A percentile compares a stretch with the other conserved stretches of the same genome.
Conservation (phyloP, 83 land plant genomes). For the Thuja plicata region DNA sequence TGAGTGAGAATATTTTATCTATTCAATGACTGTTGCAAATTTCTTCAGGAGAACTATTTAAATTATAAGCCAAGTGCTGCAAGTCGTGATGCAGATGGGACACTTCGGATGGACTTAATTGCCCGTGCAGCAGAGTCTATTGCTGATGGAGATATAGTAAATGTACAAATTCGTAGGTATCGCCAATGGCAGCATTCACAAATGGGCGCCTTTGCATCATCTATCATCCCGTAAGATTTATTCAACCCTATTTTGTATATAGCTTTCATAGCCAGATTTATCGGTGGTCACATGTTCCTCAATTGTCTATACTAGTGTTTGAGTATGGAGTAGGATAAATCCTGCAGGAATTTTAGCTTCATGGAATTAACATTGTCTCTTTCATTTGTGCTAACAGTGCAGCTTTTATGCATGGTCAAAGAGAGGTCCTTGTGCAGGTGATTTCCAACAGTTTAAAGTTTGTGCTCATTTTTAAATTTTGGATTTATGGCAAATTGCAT, state of each 20-base stretch:
- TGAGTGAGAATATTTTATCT: background rate
- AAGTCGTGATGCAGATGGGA: conserved; percentile 77
- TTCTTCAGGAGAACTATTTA: conserved; percentile 88
- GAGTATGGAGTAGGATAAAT: background rate
- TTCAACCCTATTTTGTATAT: background rate
- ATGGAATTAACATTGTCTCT: background rate
- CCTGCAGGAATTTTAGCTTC: background rate
- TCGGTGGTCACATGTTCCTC: background rate
- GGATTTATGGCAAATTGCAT: background rate
- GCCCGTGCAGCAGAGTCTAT: conserved; percentile 94
- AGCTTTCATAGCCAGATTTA: conserved; percentile 10
- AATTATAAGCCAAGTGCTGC: conserved; percentile 79
- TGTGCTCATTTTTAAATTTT: conserved; percentile 1
- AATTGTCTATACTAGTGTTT: background rate
- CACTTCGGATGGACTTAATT: conserved; percentile 75
- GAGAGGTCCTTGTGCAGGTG: conserved; percentile 82
- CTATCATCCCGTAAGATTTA: conserved; percentile 85
- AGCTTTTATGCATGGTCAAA: conserved; percentile 87
- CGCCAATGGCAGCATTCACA: conserved; percentile 97
- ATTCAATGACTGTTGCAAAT: background rate
- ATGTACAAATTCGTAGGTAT: conserved; percentile 91
- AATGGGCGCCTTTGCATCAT: conserved; percentile 72
- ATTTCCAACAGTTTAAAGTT: background rate
- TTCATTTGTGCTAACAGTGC: conserved; percentile 55
- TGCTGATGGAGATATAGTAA: conserved; percentile 92